These are phyloP conservation scores for Tagetes patula DNA, from an alignment of 129 eudicot genomes.

Conservation along the genomic window DNA sequence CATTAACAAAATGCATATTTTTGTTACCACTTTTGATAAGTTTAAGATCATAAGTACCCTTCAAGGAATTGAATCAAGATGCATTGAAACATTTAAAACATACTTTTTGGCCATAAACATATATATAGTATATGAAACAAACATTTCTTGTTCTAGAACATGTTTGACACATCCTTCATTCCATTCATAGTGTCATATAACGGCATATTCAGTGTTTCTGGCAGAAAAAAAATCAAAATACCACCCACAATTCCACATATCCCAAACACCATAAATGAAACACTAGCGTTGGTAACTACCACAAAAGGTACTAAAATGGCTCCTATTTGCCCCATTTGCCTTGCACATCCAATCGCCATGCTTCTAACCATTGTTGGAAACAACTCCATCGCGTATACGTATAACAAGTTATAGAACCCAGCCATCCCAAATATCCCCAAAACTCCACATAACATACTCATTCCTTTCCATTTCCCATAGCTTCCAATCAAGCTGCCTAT, in stretches of 20 bases:
- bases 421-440: conserved; percentile 92
- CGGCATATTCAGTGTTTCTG: conserved; percentile 75
- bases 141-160: conserved; percentile 1
- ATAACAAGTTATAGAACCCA: conserved; percentile 73
- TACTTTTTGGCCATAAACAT: too few species aligned
- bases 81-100: too few species aligned
- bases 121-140: too few species aligned
- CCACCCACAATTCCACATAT: conserved; percentile 79
- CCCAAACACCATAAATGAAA: conserved; percentile 67
- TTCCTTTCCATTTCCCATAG: conserved; percentile 48
- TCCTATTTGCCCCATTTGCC: conserved; percentile 72
- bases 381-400: conserved; percentile 71
- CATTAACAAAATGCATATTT: too few species aligned
- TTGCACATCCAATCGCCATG: conserved; percentile 68
- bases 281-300: conserved; percentile 58
- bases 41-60: too few species aligned
- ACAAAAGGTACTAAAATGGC: conserved; percentile 73
- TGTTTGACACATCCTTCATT: conserved; percentile 36
- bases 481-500: conserved; percentile 48
- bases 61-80: too few species aligned
- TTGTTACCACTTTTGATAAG: too few species aligned
- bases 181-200: conserved; percentile 80
- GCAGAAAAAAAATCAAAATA: conserved; percentile 48
- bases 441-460: conserved; percentile 64
- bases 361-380: conserved; percentile 90